Percentiles rank a stretch among this genome's conserved stretches.
phyloP scores from a whole-genome alignment of 257 asterid species.

The Solanum etuberosum region DNA sequence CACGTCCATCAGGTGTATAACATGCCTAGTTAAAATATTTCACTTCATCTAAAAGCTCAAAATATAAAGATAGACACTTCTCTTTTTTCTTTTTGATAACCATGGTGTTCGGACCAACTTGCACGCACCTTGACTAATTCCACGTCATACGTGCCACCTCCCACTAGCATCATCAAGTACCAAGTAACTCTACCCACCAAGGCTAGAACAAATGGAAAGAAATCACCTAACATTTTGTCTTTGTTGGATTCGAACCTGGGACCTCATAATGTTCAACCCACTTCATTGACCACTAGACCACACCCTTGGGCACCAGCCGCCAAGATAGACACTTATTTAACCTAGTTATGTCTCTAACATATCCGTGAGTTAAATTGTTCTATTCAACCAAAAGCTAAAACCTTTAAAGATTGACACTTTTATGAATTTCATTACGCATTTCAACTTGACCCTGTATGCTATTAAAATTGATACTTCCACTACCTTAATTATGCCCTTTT shows the following conservation, averaged over 20 bases:
- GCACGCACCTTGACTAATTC: too few relatives aligned
- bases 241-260: not conserved
- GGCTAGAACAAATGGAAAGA: too few relatives aligned
- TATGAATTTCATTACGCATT: not conserved
- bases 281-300: not conserved
- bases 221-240: not conserved
- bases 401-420: not conserved
- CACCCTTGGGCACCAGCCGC: not conserved
- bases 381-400: not conserved
- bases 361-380: not conserved
- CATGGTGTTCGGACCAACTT: not conserved
- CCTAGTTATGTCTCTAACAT: not conserved
- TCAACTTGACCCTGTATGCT: not conserved
- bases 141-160: too few relatives aligned
- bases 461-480: not conserved
- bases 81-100: not conserved
- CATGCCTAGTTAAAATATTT: not conserved
- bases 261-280: not conserved
- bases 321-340: not conserved
- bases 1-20: not conserved
- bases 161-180: too few relatives aligned
- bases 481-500: not conserved
- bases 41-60: not conserved
- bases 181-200: too few relatives aligned
- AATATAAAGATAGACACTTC: not conserved